Percentiles rank a stretch among this genome's conserved stretches.
Evolutionary conservation across 2,329 filamentous ascomycete species (phyloP).

Genomic region (Cytospora schulzeri): DNA sequence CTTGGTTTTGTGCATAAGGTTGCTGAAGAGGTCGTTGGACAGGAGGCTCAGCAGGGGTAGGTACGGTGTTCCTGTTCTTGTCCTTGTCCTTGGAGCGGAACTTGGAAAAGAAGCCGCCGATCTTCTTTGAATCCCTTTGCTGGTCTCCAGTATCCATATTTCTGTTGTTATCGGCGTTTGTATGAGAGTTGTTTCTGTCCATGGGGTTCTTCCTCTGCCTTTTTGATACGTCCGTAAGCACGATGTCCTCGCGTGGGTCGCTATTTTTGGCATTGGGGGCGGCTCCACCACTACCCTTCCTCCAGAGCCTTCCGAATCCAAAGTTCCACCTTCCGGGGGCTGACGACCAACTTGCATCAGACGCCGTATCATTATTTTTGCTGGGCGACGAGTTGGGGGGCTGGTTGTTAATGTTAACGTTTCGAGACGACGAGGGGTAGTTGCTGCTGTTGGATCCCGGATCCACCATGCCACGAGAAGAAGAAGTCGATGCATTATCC

Average conservation of each 20-base stretch:
- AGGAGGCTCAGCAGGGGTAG: neutral
- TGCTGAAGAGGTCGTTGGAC: neutral
- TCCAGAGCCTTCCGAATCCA: conserved; percentile 17
- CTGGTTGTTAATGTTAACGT: conserved; percentile 15
- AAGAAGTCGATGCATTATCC: conserved; percentile 4
- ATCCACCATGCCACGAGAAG: conserved; percentile 12
- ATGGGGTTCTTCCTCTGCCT: conserved; percentile 8
- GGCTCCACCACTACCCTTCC: conserved; percentile 8
- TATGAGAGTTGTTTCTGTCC: neutral
- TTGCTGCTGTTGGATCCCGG: conserved; percentile 10
- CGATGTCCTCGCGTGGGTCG: conserved; percentile 14
- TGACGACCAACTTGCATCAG: neutral
- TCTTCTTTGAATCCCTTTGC: conserved; percentile 13
- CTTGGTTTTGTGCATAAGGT: conserved; percentile 5
- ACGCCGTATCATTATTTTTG: conserved; percentile 3
- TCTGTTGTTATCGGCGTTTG: neutral
- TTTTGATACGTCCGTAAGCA: conserved; percentile 14
- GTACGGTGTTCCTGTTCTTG: neutral
- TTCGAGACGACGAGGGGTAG: conserved; percentile 10
- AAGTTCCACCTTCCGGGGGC: neutral
- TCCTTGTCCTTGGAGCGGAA: conserved; percentile 10
- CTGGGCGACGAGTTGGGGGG: conserved; percentile 17
- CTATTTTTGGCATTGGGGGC: conserved; percentile 18
- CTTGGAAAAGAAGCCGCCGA: conserved; percentile 3
- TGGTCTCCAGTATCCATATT: conserved; percentile 4